Evolutionary conservation across 2,329 filamentous ascomycete genomes (phyloP), one percentile per base, ranked within the genome.

Genomic region (Alternaria incomplexa): DNA sequence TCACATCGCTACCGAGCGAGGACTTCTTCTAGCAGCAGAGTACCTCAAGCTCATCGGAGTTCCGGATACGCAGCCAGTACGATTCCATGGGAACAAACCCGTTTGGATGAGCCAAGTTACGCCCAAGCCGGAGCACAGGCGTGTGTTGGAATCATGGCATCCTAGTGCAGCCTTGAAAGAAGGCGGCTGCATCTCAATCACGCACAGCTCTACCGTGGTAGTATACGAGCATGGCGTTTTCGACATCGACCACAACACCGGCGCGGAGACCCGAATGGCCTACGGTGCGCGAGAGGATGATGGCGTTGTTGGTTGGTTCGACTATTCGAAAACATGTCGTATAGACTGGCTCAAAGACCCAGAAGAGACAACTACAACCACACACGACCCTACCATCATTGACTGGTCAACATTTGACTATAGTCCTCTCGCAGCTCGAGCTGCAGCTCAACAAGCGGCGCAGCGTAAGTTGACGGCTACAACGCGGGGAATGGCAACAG

Each of bases 11-110:
- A 66, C 67, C 1, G 67, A 72, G 15, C 53, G 23, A 4, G 70
- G 71, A 11, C 56, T 73, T 5, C 36, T 74, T 11, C 45, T 58
- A 11, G 66, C 51, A 1, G 58, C 65, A 5, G 54, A 63, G 10
- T 74, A 73, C 32, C 44, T 72, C 11, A 62, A 65, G 26, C 57
- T 68, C 17, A 58, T 67, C 20, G 65, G 64, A 2, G 43, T 73
- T 5, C 64, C 69, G 5, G 59, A 65, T 8, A 58, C 62, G n/a
- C 66, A 65, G 26, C 62, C 63, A 20, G 58, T 72, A 1, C 65
- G 67, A 13, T 72, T 74, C 48, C 45, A 67, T 8, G 70, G 71
- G 2, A 25, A 36, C 20, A 63, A 61, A 32, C 70, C 70, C 7
- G 45, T 60, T 23, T 74, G 70, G 67, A 61, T 62, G 10, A 66